Percentiles rank a stretch among this genome's conserved stretches.
Conservation (phyloP, 768 basidiomycete genomes). For the Russula earlei region DNA sequence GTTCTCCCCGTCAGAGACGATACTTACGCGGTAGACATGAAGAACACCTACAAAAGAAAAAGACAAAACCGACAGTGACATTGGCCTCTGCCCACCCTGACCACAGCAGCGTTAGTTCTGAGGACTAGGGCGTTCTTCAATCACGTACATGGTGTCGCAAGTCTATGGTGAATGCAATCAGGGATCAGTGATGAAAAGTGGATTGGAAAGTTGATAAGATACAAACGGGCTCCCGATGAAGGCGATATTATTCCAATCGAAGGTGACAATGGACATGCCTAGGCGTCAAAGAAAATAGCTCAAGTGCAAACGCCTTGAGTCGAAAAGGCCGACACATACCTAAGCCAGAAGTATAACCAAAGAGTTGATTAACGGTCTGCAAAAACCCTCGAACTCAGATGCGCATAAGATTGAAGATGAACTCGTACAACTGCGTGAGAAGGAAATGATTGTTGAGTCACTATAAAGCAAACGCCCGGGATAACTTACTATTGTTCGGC, state of each 20-base stretch:
- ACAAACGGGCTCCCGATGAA: conserved; percentile 21
- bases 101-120: background rate
- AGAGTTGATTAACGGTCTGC: conserved; percentile 38
- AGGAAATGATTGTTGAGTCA: background rate
- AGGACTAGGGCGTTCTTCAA: background rate
- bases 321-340: conserved; percentile 4
- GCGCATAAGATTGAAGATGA: background rate
- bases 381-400: background rate
- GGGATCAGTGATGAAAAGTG: background rate
- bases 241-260: conserved; percentile 58
- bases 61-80: conserved; percentile 40
- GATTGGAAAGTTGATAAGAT: background rate
- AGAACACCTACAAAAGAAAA: conserved; percentile 33
- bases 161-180: conserved; percentile 18
- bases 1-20: conserved; percentile 1
- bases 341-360: conserved; percentile 35
- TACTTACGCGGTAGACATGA: background rate
- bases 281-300: background rate
- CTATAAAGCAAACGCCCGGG: background rate
- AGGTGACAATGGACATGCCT: conserved; percentile 65
- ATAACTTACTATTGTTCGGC: conserved; percentile 16
- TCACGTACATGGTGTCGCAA: conserved; percentile 57
- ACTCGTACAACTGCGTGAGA: conserved; percentile 17
- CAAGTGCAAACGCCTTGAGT: background rate
- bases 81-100: conserved; percentile 69